These are phyloP conservation scores for Alternaria burnsii DNA, from an alignment of 2,329 filamentous ascomycete genomes.

Conservation along the genomic window DNA sequence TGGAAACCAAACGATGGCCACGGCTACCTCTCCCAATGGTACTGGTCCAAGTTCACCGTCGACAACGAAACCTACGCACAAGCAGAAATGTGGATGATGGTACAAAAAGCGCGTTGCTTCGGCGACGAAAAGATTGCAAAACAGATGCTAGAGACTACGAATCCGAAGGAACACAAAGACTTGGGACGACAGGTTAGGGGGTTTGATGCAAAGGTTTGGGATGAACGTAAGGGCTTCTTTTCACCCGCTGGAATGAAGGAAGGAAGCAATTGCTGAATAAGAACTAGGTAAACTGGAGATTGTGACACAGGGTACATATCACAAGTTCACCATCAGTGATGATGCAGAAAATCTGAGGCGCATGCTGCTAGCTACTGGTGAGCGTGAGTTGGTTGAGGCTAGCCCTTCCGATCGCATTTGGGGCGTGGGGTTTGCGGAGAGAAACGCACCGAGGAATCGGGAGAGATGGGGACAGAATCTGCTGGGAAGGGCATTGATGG, in stretches of 20 bases:
- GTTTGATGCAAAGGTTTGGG: neutral
- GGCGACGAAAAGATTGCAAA: neutral
- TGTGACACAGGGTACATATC: neutral
- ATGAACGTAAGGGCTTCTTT: neutral
- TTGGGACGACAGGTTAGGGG: neutral
- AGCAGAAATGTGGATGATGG: slow-evolving; percentile 61
- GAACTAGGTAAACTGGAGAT: neutral
- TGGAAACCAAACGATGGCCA: slow-evolving; percentile 40
- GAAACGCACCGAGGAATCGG: slow-evolving; percentile 59
- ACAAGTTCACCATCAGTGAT: neutral
- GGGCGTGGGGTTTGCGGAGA: slow-evolving; percentile 69
- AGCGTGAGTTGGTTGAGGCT: slow-evolving; percentile 65
- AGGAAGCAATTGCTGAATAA: neutral
- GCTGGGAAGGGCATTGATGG: slow-evolving; percentile 69
- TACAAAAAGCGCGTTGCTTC: slow-evolving; percentile 50
- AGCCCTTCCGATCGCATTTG: slow-evolving; percentile 68
- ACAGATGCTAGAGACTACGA: neutral
- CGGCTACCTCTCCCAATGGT: slow-evolving; percentile 72
- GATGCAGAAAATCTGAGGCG: neutral
- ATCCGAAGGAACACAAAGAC: neutral
- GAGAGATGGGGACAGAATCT: slow-evolving; percentile 70
- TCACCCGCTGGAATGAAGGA: neutral
- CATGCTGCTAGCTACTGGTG: slow-evolving; percentile 57
- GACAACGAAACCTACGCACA: slow-evolving; percentile 46
- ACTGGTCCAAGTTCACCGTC: slow-evolving; percentile 57